Percentiles rank a stretch among this genome's conserved stretches.
Evolutionary conservation across 2,329 filamentous ascomycete species (phyloP).

Genomic region (Diplocarpon mali): DNA sequence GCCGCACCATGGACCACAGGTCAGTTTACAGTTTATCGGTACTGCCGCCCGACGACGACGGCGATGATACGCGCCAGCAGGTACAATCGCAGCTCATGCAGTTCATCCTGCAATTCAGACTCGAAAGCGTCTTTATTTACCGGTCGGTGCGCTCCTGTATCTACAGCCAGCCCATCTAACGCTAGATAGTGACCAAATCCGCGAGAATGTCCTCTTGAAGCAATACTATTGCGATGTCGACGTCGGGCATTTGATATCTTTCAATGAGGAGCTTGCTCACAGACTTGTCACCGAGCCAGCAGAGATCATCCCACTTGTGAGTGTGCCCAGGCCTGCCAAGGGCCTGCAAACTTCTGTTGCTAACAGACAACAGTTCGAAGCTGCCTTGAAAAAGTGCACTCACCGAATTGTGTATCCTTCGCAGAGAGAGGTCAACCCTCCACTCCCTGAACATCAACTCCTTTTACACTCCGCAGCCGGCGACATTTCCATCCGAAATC

Average conservation of each 20-base stretch:
- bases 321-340: slow-evolving; percentile 28
- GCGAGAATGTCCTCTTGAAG: slow-evolving; percentile 87
- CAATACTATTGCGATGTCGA: slow-evolving; percentile 96
- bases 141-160: slow-evolving; percentile 43
- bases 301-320: slow-evolving; percentile 82
- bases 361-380: slow-evolving; percentile 60
- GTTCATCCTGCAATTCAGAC: slow-evolving; percentile 86
- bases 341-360: not conserved
- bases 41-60: slow-evolving; percentile 55
- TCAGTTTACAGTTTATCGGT: slow-evolving; percentile 80
- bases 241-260: slow-evolving; percentile 89
- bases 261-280: slow-evolving; percentile 90
- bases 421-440: slow-evolving; percentile 38
- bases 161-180: slow-evolving; percentile 23
- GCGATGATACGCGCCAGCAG: slow-evolving; percentile 54
- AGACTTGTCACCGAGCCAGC: slow-evolving; percentile 79
- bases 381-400: slow-evolving; percentile 80
- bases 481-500: slow-evolving; percentile 83
- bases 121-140: slow-evolving; percentile 93
- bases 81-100: slow-evolving; percentile 72
- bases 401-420: slow-evolving; percentile 86
- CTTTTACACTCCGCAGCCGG: slow-evolving; percentile 87
- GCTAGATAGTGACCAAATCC: slow-evolving; percentile 68
- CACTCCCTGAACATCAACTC: slow-evolving; percentile 83
- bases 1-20: slow-evolving; percentile 64